phyloP scores from a whole-genome alignment of 805 yeast species.

The Candida tibetensis region DNA sequence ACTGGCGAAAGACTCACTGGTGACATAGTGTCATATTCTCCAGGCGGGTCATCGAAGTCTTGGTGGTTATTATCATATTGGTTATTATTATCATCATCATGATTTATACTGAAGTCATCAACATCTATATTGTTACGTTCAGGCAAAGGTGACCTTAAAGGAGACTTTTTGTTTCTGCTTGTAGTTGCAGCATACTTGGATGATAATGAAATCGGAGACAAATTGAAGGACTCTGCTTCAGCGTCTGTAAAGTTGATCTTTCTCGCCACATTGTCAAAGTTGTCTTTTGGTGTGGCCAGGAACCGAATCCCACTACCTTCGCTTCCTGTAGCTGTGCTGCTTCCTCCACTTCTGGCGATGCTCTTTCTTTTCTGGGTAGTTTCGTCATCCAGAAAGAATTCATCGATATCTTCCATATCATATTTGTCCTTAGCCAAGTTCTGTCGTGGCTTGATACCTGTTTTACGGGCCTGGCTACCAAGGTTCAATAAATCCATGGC shows the following conservation, averaged over 20 bases:
- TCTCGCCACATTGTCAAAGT: slow-evolving; percentile 29
- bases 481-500: slow-evolving; percentile 43
- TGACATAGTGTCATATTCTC: slow-evolving; percentile 11
- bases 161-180: slow-evolving; percentile 24
- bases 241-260: slow-evolving; percentile 35
- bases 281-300: slow-evolving; percentile 13
- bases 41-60: slow-evolving; percentile 1
- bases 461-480: slow-evolving; percentile 65
- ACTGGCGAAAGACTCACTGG: slow-evolving; percentile 17
- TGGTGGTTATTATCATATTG: slow-evolving; percentile 1
- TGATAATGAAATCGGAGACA: slow-evolving; percentile 27
- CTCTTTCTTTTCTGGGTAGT: slow-evolving; percentile 8
- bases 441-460: slow-evolving; percentile 52
- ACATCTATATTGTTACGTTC: slow-evolving; percentile 11
- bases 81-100: slow-evolving; percentile 8
- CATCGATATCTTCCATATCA: slow-evolving; percentile 68
- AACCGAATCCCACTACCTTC: slow-evolving; percentile 3
- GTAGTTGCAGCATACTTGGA: slow-evolving; percentile 16
- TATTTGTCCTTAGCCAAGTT: slow-evolving; percentile 53
- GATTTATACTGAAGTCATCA: slow-evolving; percentile 5
- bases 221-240: slow-evolving; percentile 25
- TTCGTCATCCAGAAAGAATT: slow-evolving; percentile 58
- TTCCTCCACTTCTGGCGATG: not conserved
- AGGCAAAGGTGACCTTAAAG: slow-evolving; percentile 29
- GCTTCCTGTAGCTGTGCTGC: slow-evolving; percentile 7